Base-by-base conservation (phyloP, 2,329 filamentous ascomycete species). In the Bipolaris bicolor region DNA sequence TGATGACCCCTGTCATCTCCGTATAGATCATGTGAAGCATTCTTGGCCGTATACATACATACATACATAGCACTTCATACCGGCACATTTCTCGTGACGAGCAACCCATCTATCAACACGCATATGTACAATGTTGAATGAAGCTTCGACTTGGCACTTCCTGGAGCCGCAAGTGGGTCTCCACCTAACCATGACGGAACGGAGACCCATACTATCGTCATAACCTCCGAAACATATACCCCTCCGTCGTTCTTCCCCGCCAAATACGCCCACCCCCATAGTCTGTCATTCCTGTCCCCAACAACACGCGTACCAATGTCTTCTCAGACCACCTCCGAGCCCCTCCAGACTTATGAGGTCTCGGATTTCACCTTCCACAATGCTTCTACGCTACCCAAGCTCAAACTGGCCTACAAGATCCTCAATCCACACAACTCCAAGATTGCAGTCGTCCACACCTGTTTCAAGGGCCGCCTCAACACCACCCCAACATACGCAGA, bases 381-480 rank as follows among this genome's bases (percentile, higher is more conserved):
- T 45, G 67, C 63, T 18, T 51, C 56, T 9, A 63, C 53, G 1
- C 41, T 67, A 11, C 58, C 65, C 34, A 53, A 45, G 7, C 49
- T 65, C 22, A 57, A 47, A 5, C 15, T 70, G 7, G 67, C 69
- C 4, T 71, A 71, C 57, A 61, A 62, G 29, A 61, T 69, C 46
- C 56, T 70, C 43, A 70, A 72, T 22, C 64, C 65, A 0, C 60
- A 63, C 11, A 61, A 65, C 26, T 57, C 54, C 13, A 67, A 70
- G 40, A 55, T 69, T 26, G 68, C 69, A 7, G 68, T 86, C 13
- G 78, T 86, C 11, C 79, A 81, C 22, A 86, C 83, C 2, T 86
- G 84, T 68, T 86, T 83, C 66, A 78, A 80, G 5, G 84, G 84
- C 22, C 76, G 76, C 7, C 78, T 87, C 16, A 77, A 79, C 29